These are phyloP conservation scores for Vitis amurensis DNA, from an alignment of 164 flowering plant species.

Conservation along the genomic window DNA sequence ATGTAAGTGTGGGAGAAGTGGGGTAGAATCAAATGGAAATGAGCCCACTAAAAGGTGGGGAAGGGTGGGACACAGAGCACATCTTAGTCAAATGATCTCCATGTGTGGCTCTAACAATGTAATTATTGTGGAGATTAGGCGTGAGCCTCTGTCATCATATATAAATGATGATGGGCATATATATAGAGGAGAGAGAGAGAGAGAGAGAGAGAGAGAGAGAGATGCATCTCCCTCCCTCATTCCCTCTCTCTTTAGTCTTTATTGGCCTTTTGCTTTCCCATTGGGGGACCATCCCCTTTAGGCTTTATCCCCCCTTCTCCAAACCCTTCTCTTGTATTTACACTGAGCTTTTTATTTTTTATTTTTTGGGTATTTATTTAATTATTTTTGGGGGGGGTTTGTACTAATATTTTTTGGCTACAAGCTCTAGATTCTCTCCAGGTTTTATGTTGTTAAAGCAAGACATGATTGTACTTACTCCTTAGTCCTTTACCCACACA, in stretches of 20 bases:
- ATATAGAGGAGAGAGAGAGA: neutral
- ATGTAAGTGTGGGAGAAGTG: too few relatives aligned
- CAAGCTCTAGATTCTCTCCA: slow-evolving; percentile 27
- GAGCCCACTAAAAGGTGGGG: neutral
- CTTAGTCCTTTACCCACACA: neutral
- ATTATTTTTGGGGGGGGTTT: too few relatives aligned
- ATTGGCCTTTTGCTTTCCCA: slow-evolving; percentile 7
- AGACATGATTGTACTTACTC: slow-evolving; percentile 23
- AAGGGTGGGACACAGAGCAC: neutral
- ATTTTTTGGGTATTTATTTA: too few relatives aligned
- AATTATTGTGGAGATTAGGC: slow-evolving; percentile 16
- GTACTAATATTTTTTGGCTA: neutral
- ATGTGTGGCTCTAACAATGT: slow-evolving; percentile 5
- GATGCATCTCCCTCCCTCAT: too few relatives aligned
- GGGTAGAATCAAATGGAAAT: neutral
- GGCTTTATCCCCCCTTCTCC: neutral
- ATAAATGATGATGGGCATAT: slow-evolving; percentile 21
- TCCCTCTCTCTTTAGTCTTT: neutral
- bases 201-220: too few relatives aligned
- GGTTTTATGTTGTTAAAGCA: slow-evolving; percentile 33
- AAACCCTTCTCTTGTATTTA: too few relatives aligned
- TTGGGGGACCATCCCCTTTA: slow-evolving; percentile 27
- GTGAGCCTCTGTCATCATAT: slow-evolving; percentile 14
- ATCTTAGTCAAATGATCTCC: slow-evolving; percentile 11
- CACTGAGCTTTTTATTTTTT: too few relatives aligned